Evolutionary conservation across 441 rosid species (phyloP).

Genomic region (Erodium chrysanthum): DNA sequence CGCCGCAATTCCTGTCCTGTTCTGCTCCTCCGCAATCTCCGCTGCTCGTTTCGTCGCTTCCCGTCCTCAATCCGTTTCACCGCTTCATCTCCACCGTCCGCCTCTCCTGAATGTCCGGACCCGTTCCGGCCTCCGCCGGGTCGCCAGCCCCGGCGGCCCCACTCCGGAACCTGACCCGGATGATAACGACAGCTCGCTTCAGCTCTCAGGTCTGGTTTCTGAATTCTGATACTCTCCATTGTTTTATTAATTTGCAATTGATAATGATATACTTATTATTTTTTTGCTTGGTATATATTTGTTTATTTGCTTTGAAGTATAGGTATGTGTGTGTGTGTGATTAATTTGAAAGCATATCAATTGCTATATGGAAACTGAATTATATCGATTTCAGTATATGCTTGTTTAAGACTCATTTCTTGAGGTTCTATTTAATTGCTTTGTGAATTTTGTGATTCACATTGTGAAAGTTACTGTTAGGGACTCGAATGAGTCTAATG

Average conservation of each 20-base stretch:
- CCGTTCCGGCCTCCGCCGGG: not conserved
- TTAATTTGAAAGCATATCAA: not conserved
- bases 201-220: conserved; percentile 5
- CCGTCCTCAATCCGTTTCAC: not conserved
- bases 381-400: not conserved
- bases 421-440: no score
- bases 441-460: not conserved
- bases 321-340: not conserved
- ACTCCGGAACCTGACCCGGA: not conserved
- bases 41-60: not conserved
- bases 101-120: not conserved
- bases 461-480: not conserved
- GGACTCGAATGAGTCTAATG: not conserved
- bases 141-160: not conserved
- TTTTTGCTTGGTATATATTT: not conserved
- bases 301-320: not conserved
- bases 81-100: not conserved
- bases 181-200: not conserved
- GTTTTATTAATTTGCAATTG: not conserved
- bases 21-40: not conserved
- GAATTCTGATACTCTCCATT: not conserved
- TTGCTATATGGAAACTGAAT: not conserved
- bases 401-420: not conserved
- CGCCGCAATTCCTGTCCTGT: not conserved
- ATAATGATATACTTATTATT: not conserved